Base-by-base conservation (phyloP, 139 green algal species). In the Trebouxia sp. region DNA sequence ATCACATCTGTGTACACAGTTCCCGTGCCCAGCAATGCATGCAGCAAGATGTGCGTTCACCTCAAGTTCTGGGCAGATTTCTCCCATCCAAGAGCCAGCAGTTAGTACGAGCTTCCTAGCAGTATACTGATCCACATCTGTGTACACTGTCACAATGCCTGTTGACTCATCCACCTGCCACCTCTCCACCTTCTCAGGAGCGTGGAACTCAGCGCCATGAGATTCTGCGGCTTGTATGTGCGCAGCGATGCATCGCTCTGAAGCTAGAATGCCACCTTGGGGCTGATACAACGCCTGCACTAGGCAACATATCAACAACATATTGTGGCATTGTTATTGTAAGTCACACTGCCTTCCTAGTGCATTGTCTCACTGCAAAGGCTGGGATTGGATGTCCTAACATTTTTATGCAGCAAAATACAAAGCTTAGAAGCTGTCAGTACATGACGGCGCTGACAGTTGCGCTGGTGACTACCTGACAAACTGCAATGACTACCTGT, bases 201-300 rank as follows among this genome's bases (percentile, higher is more conserved):
- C 55, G 17, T 81, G 45, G 28, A 93, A 50, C 12, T 78, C 6
- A 7, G 87, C 87, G 20, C 81, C 87, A n/a, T 76, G 66, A 45
- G 53, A 30, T 50, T 78, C 28, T 6, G 83, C 89, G 14, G 30
- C 66, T 26, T 41, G 37, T 15, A 82, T 65, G 43, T 90, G 82
- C 1, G 90, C 91, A 45, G 70, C 74, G 6, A 96, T 90, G 84
- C 87, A 90, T 8, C 74, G 75, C 82, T 96, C 92, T 3, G 90
- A 85, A 10, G 79, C 79, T 65, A 96, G 82, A 10, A 96, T 89
- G 47, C 92, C 92, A 0, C 86, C 92, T 24, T 87, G 74, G 2
- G 85, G 86, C 67, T 95, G 86, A 72, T 85, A 91, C 53, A 96
- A 42, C 17, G 81, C 84, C 32, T 83, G 85, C 72, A 78, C n/a